A percentile compares a stretch with the other conserved stretches of the same genome.
These are phyloP conservation scores for Coniochaeta prunicola DNA, from an alignment of 2,329 filamentous ascomycete species.

Conservation along the genomic window DNA sequence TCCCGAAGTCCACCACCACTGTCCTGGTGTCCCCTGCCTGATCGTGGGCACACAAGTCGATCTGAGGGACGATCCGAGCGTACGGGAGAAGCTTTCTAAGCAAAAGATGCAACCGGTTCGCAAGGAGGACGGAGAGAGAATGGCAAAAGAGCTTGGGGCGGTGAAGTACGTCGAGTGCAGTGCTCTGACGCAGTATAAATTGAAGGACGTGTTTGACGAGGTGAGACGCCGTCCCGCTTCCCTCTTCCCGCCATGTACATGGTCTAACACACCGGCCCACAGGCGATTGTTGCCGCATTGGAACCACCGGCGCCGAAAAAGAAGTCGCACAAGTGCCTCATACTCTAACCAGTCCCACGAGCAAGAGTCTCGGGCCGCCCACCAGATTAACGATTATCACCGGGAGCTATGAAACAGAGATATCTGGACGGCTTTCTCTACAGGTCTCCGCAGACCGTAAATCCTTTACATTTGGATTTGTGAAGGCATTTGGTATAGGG, in stretches of 20 bases:
- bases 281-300: conserved; percentile 89
- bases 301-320: conserved; percentile 83
- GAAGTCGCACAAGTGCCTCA: conserved; percentile 60
- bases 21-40: conserved; percentile 92
- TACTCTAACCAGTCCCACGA: conserved; percentile 46
- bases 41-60: conserved; percentile 98
- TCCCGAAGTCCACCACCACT: conserved; percentile 97
- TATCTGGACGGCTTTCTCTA: conserved; percentile 8
- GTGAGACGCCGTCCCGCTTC: too few relatives aligned
- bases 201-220: conserved; percentile 99
- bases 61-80: conserved; percentile 80
- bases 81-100: conserved; percentile 85
- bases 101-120: conserved; percentile 93
- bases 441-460: not conserved
- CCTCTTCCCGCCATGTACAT: too few relatives aligned
- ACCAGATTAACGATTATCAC: not conserved
- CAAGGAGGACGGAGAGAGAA: conserved; percentile 87
- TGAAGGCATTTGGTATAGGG: not conserved
- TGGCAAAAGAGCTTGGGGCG: conserved; percentile 95
- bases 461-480: conserved; percentile 1
- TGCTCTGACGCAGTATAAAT: conserved; percentile 93
- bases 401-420: conserved; percentile 2
- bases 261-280: conserved; percentile 11
- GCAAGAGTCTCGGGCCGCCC: conserved; percentile 10
- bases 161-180: conserved; percentile 99